Evolutionary conservation across 371 early-diverging fungal species (phyloP), one percentile per base, ranked within the genome.

Genomic region (Amoeboradix gromovi): DNA sequence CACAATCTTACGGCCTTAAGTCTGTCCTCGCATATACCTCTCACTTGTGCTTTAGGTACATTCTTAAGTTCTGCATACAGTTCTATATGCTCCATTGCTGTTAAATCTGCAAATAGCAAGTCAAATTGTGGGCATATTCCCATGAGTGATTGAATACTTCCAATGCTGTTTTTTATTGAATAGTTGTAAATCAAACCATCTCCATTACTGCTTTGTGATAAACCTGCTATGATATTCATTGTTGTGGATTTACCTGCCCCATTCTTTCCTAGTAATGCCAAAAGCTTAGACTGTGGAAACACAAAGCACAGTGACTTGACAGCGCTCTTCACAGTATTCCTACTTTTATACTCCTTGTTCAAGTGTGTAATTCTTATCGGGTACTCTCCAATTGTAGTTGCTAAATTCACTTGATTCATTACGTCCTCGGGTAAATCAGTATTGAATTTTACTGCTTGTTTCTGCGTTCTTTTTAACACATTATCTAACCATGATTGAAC

Each of bases 211-310:
- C 84, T 72, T 17, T 81, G 82, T 27, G 83, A 82, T 70, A 84
- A 71, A 28, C 87, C 85, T 16, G 81, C 80, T 22, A 87, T 76
- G 73, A 84, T 84, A 71, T 83, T 79, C 73, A 81, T 81, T 29
- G 80, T 75, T 29, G 84, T 84, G 30, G 81, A 79, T 72, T 85
- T 85, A 30, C 87, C 87, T 0, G 85, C 86, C n/a, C 86, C 86
- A 74, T 86, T 86, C 72, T 85, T 84, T 27, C 86, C 85, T 28
- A 83, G 73, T 28, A 84, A 74, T 0, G 81, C 81, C 67, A 81
- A 69, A 29, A 69, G 27, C 69, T 81, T 83, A 31, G 83, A 82
- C 71, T 85, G 83, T 72, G 80, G 74, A 28, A 85, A 73, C 0
- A 78, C 77, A 69, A 86, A 66, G 70, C 78, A 79, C 29, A 80